Percentiles rank a stretch among this genome's conserved stretches.
Evolutionary conservation across 805 yeast genomes (phyloP).

Genomic region (Ogataea neopini): DNA sequence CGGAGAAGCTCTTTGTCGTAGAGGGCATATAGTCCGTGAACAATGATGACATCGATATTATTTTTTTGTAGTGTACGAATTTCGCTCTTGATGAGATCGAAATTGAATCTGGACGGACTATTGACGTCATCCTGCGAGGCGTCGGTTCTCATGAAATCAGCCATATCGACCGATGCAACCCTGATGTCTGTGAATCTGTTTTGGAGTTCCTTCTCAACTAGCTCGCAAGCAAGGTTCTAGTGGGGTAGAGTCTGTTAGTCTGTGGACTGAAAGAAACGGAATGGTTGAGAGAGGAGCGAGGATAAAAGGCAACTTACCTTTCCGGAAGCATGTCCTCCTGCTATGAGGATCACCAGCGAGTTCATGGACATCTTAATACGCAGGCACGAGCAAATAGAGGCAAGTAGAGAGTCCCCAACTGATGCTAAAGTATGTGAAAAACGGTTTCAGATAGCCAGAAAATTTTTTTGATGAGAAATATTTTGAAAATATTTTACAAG

Average conservation of each 20-base stretch:
- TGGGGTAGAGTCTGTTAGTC: conserved; percentile 8
- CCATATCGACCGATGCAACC: conserved; percentile 29
- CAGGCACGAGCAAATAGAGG: background rate
- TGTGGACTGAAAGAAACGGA: no score
- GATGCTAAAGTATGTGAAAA: background rate
- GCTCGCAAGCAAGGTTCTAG: conserved; percentile 27
- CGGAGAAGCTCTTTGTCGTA: conserved; percentile 58
- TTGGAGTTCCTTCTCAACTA: conserved; percentile 25
- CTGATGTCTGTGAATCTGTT: conserved; percentile 21
- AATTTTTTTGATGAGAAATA: background rate
- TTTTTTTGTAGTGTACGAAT: conserved; percentile 11
- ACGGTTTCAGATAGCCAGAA: background rate
- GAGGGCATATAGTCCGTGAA: conserved; percentile 81
- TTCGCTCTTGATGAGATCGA: conserved; percentile 28
- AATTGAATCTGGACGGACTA: conserved; percentile 45
- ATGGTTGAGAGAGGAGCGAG: no score
- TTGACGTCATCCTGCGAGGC: conserved; percentile 12
- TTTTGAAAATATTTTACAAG: background rate
- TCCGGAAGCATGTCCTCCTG: conserved; percentile 40
- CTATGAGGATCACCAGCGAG: conserved; percentile 30
- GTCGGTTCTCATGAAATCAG: conserved; percentile 12
- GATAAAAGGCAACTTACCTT: conserved; percentile 34
- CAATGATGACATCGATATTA: conserved; percentile 42
- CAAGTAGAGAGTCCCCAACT: background rate
- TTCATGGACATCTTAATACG: conserved; percentile 1